Evolutionary conservation across 345 rosid species (phyloP), one percentile per base, ranked within the genome.

Genomic region (Heritiera fomes): DNA sequence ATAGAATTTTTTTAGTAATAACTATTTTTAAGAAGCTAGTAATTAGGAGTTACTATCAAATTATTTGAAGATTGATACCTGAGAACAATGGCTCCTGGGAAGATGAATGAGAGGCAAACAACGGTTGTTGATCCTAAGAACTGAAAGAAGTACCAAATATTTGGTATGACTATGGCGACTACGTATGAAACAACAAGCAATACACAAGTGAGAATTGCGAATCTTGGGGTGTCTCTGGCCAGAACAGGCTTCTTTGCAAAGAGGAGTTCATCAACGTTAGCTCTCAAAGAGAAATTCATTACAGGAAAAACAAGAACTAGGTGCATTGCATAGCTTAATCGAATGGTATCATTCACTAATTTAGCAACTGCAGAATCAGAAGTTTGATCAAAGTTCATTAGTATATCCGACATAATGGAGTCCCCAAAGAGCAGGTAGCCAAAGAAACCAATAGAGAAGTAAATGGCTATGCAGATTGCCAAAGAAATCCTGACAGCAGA

Each of bases 121-220:
- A 95, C 92, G 18, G 95, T 76, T 45, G 98, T 93, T 53, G 98
- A 93, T 84, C 98, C 98, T 71, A 92, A 9, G 85, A 93, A 91
- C 87, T 92, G 98, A 70, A 95, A 95, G 80, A 91, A 83, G 79
- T 86, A 88, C 98, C 98, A 92, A 49, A 95, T 88, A 76, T 90
- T 83, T 4, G 98, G 98, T 77, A 95, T 77, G 5, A 34, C 38
- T 34, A 34, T 34, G 38, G 38, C 38, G 38, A 34, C 38, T 34
- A 34, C 3, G 38, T 34, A 34, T 2, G 38, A 1, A 0, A 34
- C 38, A 34, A 70, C 80, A 28, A 93, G 83, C 50, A 93, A 65
- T 6, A 76, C 56, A 14, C 90, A 32, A 12, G 93, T 92, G 59
- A 93, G 81, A 28, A 82, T 78, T 23, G 82, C 14, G 79, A 95